Evolutionary conservation across 179 eudicot genomes (phyloP).

Genomic region (Vitellaria paradoxa): DNA sequence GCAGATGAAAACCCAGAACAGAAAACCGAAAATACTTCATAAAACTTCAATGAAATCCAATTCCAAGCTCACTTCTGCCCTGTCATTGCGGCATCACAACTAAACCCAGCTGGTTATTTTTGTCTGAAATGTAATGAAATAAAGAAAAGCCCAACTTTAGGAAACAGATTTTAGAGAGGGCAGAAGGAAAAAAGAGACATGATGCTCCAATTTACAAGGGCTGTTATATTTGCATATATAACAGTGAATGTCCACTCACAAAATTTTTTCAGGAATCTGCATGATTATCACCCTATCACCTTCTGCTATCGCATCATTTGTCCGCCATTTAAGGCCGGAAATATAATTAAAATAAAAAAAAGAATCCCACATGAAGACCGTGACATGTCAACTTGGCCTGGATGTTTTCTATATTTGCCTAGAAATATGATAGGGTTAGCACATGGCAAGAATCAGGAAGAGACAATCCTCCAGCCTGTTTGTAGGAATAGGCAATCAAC

Average conservation of each 20-base stretch:
- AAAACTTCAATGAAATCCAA: not conserved
- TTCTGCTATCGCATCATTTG: slow-evolving; percentile 4
- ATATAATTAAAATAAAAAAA: not conserved
- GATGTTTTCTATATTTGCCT: not conserved
- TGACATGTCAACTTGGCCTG: not conserved
- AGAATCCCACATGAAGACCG: not conserved
- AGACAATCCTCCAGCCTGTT: not conserved
- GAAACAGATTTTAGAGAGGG: not conserved
- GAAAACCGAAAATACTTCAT: not conserved
- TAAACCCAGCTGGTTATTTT: not conserved
- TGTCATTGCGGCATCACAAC: not conserved
- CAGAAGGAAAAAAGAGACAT: not conserved
- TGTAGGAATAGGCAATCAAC: not conserved
- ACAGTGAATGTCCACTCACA: slow-evolving; percentile 1
- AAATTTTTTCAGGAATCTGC: slow-evolving; percentile 9
- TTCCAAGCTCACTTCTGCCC: not conserved
- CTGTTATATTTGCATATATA: not conserved
- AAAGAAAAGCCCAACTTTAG: not conserved
- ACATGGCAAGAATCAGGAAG: slow-evolving; percentile 3
- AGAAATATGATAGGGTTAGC: not conserved
- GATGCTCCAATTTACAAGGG: not conserved
- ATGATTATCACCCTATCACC: not conserved
- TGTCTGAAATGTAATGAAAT: not conserved
- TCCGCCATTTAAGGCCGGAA: slow-evolving; percentile 4
- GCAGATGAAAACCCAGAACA: not conserved